Evolutionary conservation across 1,284 basidiomycete genomes (phyloP).

Genomic region (Boletellus deceptivus): DNA sequence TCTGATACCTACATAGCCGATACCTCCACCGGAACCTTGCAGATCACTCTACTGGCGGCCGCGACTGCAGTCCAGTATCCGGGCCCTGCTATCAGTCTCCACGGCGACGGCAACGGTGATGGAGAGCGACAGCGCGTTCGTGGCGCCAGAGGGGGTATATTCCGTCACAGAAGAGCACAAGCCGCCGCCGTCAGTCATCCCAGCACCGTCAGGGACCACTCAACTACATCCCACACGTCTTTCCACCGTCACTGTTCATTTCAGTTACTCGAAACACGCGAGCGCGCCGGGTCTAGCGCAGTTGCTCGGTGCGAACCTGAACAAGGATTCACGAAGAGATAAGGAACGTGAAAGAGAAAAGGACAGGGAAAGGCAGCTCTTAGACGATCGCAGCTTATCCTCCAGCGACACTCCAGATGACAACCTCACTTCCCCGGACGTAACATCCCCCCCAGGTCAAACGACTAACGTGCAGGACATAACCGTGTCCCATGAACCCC

Average conservation of each 20-base stretch:
- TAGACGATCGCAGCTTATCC: slow-evolving; percentile 68
- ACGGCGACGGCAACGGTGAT: slow-evolving; percentile 36
- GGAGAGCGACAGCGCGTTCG: slow-evolving; percentile 80
- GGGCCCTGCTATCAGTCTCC: slow-evolving; percentile 10
- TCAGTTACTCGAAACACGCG: slow-evolving; percentile 54
- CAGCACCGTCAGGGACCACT: slow-evolving; percentile 45
- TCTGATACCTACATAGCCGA: neutral
- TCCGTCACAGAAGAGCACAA: slow-evolving; percentile 83
- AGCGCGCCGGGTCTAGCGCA: slow-evolving; percentile 61
- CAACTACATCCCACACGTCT: slow-evolving; percentile 62
- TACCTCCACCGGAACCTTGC: too few species aligned
- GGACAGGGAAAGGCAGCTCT: slow-evolving; percentile 47
- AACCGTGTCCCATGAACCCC: slow-evolving; percentile 33
- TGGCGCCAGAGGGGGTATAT: slow-evolving; percentile 85
- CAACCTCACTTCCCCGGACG: slow-evolving; percentile 41
- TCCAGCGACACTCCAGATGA: slow-evolving; percentile 75
- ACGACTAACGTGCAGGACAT: slow-evolving; percentile 29
- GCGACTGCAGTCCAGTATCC: slow-evolving; percentile 2
- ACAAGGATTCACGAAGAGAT: slow-evolving; percentile 40
- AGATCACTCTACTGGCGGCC: neutral
- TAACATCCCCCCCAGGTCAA: slow-evolving; percentile 25
- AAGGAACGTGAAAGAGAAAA: slow-evolving; percentile 56
- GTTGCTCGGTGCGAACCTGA: slow-evolving; percentile 54
- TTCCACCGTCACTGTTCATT: slow-evolving; percentile 61
- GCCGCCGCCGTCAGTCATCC: slow-evolving; percentile 39